Percentiles rank a stretch among this genome's conserved stretches.
Conservation (phyloP, 768 basidiomycete species). For the Sutorius australiensis region DNA sequence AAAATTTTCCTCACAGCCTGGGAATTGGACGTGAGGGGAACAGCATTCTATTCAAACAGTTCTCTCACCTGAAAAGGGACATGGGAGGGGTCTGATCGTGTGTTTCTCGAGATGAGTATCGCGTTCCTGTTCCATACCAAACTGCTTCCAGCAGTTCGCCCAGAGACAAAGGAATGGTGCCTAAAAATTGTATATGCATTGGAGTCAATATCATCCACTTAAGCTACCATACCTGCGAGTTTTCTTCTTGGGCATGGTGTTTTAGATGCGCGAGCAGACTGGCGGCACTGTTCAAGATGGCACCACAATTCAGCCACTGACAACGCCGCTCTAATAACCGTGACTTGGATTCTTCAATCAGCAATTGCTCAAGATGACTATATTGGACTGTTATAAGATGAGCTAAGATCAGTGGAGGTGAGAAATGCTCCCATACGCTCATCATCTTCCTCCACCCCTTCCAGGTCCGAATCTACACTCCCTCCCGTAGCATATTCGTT, state of each 20-base stretch:
- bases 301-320: conserved; percentile 57
- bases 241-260: conserved; percentile 33
- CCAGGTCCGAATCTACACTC: conserved; percentile 18
- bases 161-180: conserved; percentile 49
- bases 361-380: conserved; percentile 37
- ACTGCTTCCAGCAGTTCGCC: conserved; percentile 50
- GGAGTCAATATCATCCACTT: conserved; percentile 2
- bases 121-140: conserved; percentile 35
- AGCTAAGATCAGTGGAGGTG: conserved; percentile 23
- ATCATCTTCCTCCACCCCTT: conserved; percentile 20
- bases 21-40: conserved; percentile 10
- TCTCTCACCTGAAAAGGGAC: conserved; percentile 41
- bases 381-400: conserved; percentile 37
- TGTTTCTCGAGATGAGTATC: conserved; percentile 54
- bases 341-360: conserved; percentile 46
- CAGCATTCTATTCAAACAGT: neutral
- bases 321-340: conserved; percentile 48
- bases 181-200: conserved; percentile 19
- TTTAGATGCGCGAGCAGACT: conserved; percentile 49
- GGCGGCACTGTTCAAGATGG: conserved; percentile 50
- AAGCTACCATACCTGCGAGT: conserved; percentile 24
- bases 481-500: conserved; percentile 12
- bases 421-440: conserved; percentile 30
- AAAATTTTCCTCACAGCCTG: conserved; percentile 55
- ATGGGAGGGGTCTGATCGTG: conserved; percentile 28